phyloP scores from a whole-genome alignment of 2,329 filamentous ascomycete species.

The Ophiocordyceps sinensis region DNA sequence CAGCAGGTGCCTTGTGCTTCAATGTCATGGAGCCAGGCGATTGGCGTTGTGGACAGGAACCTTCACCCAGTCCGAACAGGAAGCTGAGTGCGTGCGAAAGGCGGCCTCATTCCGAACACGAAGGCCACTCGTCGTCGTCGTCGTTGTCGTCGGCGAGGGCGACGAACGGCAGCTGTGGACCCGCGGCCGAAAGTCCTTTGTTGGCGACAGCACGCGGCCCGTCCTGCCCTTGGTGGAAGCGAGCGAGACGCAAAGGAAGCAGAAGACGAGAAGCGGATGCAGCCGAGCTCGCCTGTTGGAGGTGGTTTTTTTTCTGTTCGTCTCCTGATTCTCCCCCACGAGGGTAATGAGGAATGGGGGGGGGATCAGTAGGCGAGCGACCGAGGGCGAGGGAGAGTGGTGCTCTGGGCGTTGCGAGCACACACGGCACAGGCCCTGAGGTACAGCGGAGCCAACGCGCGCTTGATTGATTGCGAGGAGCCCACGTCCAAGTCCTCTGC shows the following conservation, averaged over 20 bases:
- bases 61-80: slow-evolving; percentile 41
- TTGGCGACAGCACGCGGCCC: neutral
- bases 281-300: neutral
- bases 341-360: neutral
- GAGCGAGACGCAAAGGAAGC: neutral
- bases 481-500: no score
- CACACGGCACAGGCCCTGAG: neutral
- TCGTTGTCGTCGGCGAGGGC: slow-evolving; percentile 2
- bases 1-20: slow-evolving; percentile 41
- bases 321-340: neutral
- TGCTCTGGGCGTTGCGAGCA: no score
- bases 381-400: neutral
- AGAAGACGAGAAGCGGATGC: neutral
- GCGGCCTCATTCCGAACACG: slow-evolving; percentile 42
- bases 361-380: neutral
- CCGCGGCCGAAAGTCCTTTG: neutral
- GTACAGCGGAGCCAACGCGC: neutral
- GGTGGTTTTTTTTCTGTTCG: neutral
- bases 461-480: no score
- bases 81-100: slow-evolving; percentile 40
- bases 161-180: neutral
- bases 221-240: neutral
- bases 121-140: neutral
- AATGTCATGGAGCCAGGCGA: slow-evolving; percentile 19
- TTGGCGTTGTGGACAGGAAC: neutral